Evolutionary conservation across 352 stramenopile species (phyloP), one percentile per base, ranked within the genome.

Genomic region (Peronospora destructor): DNA sequence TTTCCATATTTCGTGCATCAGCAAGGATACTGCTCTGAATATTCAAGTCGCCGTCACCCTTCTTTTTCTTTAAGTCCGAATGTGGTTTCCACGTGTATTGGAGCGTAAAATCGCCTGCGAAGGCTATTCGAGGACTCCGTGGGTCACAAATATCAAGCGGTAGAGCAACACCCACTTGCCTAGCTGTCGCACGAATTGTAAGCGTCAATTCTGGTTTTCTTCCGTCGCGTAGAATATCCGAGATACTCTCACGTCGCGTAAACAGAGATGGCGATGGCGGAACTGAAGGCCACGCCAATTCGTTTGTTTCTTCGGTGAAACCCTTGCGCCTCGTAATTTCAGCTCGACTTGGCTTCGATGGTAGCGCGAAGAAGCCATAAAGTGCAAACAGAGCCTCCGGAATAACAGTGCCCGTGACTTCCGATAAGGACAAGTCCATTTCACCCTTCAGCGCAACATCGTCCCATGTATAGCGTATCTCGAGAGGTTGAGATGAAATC

Each of bases 21-120:
- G 76, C 54, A 13, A 80, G 30, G 4, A 89, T 49, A 28, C 71
- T 89, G 49, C 75, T 85, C 38, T 89, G 78, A 37, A 89, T 85
- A 39, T 85, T 71, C 8, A 89, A 56, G 28, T 84, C 75, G 6
- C 62, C 60, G 2, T 54, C 50, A 0, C 10, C 5, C 13, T 48
- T 69, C 13, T 36, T 46, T 16, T 57, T 46, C 17, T 57, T 53
- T 6, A 19, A 33, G 13, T 62, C 32, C 4, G 42, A 55, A 8
- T 52, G 48, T 16, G 75, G 73, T 40, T 72, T 76, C 69, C 71
- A 84, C 33, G 54, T 71, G 40, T 74, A 84, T 25, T 71, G 52
- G 12, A 83, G 56, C 11, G 59, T 59, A 19, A 88, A 80, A 53
- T 91, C 76, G 0, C 76, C 70, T 4, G 63, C 56, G 34, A 86